These are phyloP conservation scores for Nannizzia gypsea DNA, from an alignment of 2,329 filamentous ascomycete genomes.

Conservation along the genomic window DNA sequence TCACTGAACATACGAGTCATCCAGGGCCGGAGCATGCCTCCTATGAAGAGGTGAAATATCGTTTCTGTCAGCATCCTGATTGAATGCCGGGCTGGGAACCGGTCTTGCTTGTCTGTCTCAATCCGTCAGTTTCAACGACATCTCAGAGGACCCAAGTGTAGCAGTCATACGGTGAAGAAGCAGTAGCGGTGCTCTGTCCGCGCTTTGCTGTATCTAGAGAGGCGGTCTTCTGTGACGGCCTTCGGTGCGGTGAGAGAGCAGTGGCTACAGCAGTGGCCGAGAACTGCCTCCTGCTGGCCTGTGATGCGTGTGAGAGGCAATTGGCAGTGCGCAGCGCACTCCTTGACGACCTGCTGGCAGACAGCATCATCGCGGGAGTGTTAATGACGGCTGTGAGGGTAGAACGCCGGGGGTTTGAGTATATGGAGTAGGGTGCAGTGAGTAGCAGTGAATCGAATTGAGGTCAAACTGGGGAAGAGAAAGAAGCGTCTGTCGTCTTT, in stretches of 20 bases:
- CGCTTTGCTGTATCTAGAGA: constrained; percentile 27
- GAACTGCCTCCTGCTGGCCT: constrained; percentile 32
- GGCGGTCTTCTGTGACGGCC: constrained; percentile 25
- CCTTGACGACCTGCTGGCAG: constrained; percentile 34
- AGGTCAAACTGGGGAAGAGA: neutral
- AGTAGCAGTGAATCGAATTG: too few relatives aligned
- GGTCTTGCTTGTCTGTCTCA: constrained; percentile 43
- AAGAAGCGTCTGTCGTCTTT: neutral
- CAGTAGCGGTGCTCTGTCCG: constrained; percentile 38
- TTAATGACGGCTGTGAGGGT: neutral
- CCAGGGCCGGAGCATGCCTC: constrained; percentile 51
- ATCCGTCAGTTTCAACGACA: constrained; percentile 13
- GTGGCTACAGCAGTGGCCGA: constrained; percentile 35
- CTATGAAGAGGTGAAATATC: constrained; percentile 56
- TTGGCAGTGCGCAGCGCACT: constrained; percentile 36
- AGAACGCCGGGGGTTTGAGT: neutral
- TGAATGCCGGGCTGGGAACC: constrained; percentile 50
- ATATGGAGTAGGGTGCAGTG: too few relatives aligned
- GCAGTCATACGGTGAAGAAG: constrained; percentile 44
- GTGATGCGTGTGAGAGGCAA: constrained; percentile 30
- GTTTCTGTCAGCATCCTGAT: constrained; percentile 46
- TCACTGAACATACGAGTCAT: constrained; percentile 58
- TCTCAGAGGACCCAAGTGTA: neutral
- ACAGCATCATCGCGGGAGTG: constrained; percentile 36
- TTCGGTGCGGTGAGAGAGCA: constrained; percentile 37